Conservation (phyloP, 2,329 filamentous ascomycete genomes). For the Claviceps paspali region DNA sequence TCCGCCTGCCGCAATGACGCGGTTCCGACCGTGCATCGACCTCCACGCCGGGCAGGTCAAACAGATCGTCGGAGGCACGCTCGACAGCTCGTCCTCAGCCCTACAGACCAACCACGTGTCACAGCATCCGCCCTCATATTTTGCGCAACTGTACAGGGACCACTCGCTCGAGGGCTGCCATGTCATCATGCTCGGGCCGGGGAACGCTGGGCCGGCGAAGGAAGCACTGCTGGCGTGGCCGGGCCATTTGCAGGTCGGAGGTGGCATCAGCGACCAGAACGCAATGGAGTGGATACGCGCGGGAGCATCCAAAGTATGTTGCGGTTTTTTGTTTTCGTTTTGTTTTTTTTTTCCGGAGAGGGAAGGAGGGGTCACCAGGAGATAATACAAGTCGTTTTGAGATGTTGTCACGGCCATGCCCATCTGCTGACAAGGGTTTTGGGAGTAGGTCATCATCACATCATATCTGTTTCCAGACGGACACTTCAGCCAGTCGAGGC, state of each 20-base stretch:
- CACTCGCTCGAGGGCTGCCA: conserved; percentile 65
- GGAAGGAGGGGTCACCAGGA: too few species aligned
- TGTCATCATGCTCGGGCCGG: conserved; percentile 90
- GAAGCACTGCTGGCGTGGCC: conserved; percentile 71
- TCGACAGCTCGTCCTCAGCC: conserved; percentile 48
- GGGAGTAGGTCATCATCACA: conserved; percentile 85
- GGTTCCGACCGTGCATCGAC: conserved; percentile 92
- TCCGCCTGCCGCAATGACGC: conserved; percentile 75
- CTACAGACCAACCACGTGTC: conserved; percentile 92
- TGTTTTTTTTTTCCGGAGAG: not conserved
- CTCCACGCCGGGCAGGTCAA: conserved; percentile 95
- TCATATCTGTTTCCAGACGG: conserved; percentile 83
- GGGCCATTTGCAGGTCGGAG: conserved; percentile 70
- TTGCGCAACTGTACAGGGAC: conserved; percentile 66
- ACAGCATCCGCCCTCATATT: conserved; percentile 64
- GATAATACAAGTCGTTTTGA: too few species aligned
- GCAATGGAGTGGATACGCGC: conserved; percentile 72
- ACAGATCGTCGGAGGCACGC: conserved; percentile 92
- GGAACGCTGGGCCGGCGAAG: conserved; percentile 65
- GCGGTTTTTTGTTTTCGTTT: not conserved
- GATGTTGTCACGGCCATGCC: too few species aligned
- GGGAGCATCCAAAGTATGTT: conserved; percentile 69
- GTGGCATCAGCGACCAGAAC: conserved; percentile 81
- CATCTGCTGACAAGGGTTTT: too few species aligned
- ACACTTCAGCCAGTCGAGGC: conserved; percentile 60